These are phyloP conservation scores for Choiromyces venosus DNA, from an alignment of 495 filamentous ascomycete species.

Conservation along the genomic window DNA sequence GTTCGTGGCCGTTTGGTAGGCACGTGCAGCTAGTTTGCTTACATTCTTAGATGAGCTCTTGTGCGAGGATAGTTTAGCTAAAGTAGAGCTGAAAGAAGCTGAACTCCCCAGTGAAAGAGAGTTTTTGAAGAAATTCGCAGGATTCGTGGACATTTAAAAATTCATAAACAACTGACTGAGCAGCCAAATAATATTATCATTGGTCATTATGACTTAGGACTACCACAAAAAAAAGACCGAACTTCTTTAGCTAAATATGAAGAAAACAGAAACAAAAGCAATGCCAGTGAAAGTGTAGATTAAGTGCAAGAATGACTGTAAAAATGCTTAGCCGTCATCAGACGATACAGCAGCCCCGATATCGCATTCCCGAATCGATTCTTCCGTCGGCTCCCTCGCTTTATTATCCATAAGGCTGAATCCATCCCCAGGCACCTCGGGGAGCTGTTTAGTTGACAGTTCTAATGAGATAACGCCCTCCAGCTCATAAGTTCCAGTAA, in stretches of 20 bases:
- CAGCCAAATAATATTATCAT: not conserved
- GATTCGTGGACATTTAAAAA: not conserved
- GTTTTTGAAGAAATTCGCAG: not conserved
- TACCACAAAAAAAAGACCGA: not conserved
- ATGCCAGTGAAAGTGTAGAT: not conserved
- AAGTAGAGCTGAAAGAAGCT: not conserved
- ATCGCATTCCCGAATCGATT: not conserved
- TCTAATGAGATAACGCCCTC: not conserved
- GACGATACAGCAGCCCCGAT: not conserved
- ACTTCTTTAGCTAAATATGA: not conserved
- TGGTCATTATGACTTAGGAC: not conserved
- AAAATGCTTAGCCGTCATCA: not conserved
- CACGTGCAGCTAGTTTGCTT: not conserved
- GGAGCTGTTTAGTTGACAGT: not conserved
- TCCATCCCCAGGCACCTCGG: not conserved
- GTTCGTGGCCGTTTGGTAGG: not conserved
- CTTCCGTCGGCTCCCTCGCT: not conserved
- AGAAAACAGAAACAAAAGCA: not conserved
- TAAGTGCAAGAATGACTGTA: not conserved
- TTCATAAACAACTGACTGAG: not conserved
- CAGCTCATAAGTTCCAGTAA: not conserved
- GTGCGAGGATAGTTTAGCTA: not conserved
- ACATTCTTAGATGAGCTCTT: not conserved
- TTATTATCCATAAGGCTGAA: not conserved
- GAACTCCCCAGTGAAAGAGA: not conserved